Base-by-base conservation (phyloP, 192 early-diverging fungal species). In the Blastocladiella britannica region DNA sequence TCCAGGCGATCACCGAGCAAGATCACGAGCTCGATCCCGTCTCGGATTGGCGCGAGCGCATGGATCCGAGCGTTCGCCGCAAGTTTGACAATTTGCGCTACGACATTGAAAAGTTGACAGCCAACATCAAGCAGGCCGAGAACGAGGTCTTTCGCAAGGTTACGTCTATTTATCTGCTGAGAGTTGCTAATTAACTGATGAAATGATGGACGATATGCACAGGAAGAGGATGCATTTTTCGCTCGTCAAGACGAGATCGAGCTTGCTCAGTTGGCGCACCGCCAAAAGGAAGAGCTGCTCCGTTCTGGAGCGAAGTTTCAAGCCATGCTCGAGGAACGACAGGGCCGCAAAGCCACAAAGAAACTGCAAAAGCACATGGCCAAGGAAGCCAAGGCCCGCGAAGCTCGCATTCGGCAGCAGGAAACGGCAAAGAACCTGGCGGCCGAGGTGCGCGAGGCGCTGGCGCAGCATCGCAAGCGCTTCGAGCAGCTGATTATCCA, bases 401-500 rank as follows among this genome's bases (percentile, higher is more conserved):
- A 47, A 9, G 37, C n/a, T 9, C 12, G n/a, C 15, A 47, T 47
- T 47, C 37, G 37, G 15, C 37, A 47, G 37, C 37, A 47, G 37
- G 37, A 47, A 20, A 47, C 5, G 37, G 37, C 15, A 9, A 47
- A 47, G 9, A 9, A 47, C 37, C 12, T 47, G 37, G 37, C 37
- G 37, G 15, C 15, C 37, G 37, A 47, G n/a, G 37, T 61, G 37
- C 58, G 56, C 29, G 52, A 67, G 28, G 47, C 43, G 47, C 53
- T 63, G 20, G 47, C n/a, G 52, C 43, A 51, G 25, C 58, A 58
- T 22, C 29, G 65, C n/a, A 4, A 29, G 47, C 25, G 51, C 28
- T 67, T 63, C 55, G 65, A 67, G 63, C 22, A 25, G 18, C 37
- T 60, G 12, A 55, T 59, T 1, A 57, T 24, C 31, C 63, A 65